Base-by-base conservation (phyloP, 306 rosid genomes). In the Lathyrus aphaca region DNA sequence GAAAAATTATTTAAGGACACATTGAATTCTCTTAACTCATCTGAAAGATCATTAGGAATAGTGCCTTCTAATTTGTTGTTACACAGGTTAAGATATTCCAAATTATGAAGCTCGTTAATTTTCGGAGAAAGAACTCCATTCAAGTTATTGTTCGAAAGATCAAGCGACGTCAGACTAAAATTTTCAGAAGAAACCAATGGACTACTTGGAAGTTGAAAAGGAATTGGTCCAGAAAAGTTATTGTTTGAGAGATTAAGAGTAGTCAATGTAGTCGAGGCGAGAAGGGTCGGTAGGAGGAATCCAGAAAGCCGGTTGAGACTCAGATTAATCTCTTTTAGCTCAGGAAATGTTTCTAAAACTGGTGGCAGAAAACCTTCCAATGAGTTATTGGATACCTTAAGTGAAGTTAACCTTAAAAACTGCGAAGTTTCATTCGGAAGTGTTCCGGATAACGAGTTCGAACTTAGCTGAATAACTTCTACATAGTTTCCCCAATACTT, bases 401-500 rank as follows among this genome's bases (percentile, higher is more conserved):
- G 82, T 15, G 76, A 60, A 57, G 86, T 71, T 68, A 90, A 77
- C 88, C 92, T 81, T 66, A 84, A 80, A 56, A 90, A 84, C 50
- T 86, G 86, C 67, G 86, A 61, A 62, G 86, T 84, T 78, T 81
- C 68, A 13, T 83, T 73, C 27, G 87, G 81, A 18, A 88, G 79
- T 56, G 75, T 80, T 77, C 95, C 97, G 7, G 66, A 71, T 77
- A 90, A 74, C 8, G 80, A 81, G 81, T 90, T 90, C 39, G 86
- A 81, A 74, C 87, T 86, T 48, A 90, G 64, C 81, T 83, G 84
- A 79, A 90, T 77, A 51, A 86, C 85, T 80, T 90, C 90, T 6
- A 88, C 84, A 79, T 88, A 80, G 78, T 88, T 86, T 37, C 95
- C 95, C 97, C 97, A 90, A 74, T 80, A 74, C 61, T 61, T 82